Evolutionary conservation across 257 asterid genomes (phyloP).

Genomic region (Knoxia roxburghii): DNA sequence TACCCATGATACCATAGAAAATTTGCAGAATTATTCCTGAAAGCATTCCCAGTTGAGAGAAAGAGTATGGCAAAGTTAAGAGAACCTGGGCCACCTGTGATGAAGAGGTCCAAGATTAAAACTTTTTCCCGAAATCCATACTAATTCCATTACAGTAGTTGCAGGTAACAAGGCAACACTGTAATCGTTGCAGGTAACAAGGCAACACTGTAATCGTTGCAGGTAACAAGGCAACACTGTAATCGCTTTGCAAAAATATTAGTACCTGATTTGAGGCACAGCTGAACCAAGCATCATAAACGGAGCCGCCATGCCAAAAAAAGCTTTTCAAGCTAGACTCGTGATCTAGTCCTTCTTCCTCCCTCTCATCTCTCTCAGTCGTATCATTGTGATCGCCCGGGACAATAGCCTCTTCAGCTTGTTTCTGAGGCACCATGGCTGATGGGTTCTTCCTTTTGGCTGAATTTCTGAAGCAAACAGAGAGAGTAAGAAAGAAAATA

Average conservation of each 20-base stretch:
- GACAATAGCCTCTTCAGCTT: conserved; percentile 74
- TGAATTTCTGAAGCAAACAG: neutral
- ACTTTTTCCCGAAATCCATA: neutral
- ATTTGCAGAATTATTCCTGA: conserved; percentile 65
- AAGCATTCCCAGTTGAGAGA: conserved; percentile 75
- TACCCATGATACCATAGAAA: conserved; percentile 70
- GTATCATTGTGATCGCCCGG: conserved; percentile 25
- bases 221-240: neutral
- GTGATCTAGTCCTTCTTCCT: conserved; percentile 35
- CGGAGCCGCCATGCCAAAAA: conserved; percentile 93
- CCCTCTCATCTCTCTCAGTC: conserved; percentile 34
- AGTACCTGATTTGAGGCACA: conserved; percentile 90
- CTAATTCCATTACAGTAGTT: neutral
- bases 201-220: no score
- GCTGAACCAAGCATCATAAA: conserved; percentile 90
- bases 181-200: neutral
- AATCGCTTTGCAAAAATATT: neutral
- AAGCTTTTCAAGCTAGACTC: conserved; percentile 38
- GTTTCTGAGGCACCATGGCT: conserved; percentile 57
- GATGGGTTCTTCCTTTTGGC: conserved; percentile 30
- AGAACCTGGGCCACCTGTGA: conserved; percentile 86
- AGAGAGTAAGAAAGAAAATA: neutral
- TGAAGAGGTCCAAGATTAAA: neutral
- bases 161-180: neutral
- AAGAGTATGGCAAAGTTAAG: conserved; percentile 78